Evolutionary conservation across 371 early-diverging fungal species (phyloP).

Genomic region (Rhizomucor pusillus): DNA sequence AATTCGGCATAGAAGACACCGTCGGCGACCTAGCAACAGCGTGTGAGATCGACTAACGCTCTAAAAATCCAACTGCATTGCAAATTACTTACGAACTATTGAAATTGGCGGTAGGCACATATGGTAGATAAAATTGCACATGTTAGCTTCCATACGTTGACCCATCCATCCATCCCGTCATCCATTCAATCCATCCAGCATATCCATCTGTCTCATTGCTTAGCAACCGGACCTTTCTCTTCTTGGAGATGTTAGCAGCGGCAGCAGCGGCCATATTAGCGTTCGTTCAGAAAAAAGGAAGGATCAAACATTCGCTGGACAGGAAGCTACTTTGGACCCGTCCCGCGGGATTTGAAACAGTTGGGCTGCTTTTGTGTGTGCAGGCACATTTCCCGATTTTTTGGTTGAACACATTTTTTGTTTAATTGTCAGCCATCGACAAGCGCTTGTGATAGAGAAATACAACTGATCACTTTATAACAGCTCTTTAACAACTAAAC

Average conservation of each 20-base stretch:
- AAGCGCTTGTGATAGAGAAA: no score
- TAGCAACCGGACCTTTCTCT: constrained; percentile 63
- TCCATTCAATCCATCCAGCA: constrained; percentile 33
- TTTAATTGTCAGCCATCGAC: no score
- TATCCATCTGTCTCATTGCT: constrained; percentile 20
- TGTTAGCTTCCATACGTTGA: constrained; percentile 1
- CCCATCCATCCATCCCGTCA: constrained; percentile 10
- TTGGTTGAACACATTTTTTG: no score
- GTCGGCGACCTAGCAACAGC: constrained; percentile 71
- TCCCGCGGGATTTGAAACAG: no score
- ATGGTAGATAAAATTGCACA: not conserved
- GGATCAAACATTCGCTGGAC: not conserved
- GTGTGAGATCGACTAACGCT: no score
- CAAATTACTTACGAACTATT: constrained; percentile 49
- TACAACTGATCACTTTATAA: no score
- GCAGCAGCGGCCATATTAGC: constrained; percentile 23
- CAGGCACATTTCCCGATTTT: no score
- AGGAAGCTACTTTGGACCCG: no score
- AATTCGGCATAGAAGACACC: constrained; percentile 99
- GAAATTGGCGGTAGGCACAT: no score
- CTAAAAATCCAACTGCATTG: not conserved
- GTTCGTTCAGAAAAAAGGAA: constrained; percentile 7
- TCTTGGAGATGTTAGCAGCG: constrained; percentile 63
- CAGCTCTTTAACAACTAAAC: no score
- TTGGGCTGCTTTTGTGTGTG: no score